A percentile compares a stretch with the other conserved stretches of the same genome.
These are phyloP conservation scores for Aurinia saxatilis DNA, from an alignment of 345 rosid genomes.

Conservation along the genomic window DNA sequence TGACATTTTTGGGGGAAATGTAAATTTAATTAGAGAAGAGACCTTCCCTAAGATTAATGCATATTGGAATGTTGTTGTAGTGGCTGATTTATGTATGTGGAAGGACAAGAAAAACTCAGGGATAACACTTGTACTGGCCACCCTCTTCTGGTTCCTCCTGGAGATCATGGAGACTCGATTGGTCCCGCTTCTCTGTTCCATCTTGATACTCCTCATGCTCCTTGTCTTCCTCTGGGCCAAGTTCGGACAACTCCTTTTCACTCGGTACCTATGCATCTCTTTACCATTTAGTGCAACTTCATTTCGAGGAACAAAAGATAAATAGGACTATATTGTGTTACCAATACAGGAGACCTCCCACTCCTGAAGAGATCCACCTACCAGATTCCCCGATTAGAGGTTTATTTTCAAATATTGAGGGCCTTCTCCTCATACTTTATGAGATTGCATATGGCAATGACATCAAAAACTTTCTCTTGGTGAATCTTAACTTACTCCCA, in stretches of 20 bases:
- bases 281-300: neutral
- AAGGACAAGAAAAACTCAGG: constrained; percentile 12
- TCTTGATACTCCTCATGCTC: constrained; percentile 7
- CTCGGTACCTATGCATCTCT: neutral
- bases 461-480: constrained; percentile 15
- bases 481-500: neutral
- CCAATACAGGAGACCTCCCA: constrained; percentile 14
- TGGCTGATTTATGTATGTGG: constrained; percentile 22
- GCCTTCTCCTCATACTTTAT: neutral
- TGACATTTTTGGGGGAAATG: too few relatives aligned
- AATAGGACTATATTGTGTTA: neutral
- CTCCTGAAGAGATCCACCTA: constrained; percentile 14
- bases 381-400: constrained; percentile 8
- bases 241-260: constrained; percentile 1
- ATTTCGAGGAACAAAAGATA: too few relatives aligned
- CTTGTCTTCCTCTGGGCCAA: constrained; percentile 20
- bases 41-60: neutral
- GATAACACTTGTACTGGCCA: constrained; percentile 7
- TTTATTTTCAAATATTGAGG: neutral
- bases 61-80: constrained; percentile 6
- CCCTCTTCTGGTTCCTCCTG: constrained; percentile 10
- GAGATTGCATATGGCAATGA: constrained; percentile 17
- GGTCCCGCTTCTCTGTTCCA: constrained; percentile 3
- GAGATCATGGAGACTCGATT: constrained; percentile 8
- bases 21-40: too few relatives aligned